Evolutionary conservation across 1,139 yeast genomes (phyloP), one percentile per base, ranked within the genome.

Genomic region (Debaryomyces coudertii): DNA sequence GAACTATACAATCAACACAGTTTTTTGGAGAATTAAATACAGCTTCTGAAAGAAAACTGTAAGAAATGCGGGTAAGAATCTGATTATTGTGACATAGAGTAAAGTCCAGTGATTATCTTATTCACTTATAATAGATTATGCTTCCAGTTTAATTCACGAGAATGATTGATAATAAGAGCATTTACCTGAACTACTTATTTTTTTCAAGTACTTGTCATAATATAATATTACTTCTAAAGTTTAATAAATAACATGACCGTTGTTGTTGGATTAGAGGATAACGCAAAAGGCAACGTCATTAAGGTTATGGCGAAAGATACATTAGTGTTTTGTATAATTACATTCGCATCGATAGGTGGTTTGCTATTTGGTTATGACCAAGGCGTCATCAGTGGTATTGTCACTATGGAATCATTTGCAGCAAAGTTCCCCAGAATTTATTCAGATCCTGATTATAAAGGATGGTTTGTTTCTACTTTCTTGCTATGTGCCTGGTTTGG

Each of bases 341-440:
- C 53, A 11, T 58, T 58, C 45, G 62, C 61, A 1, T 53, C 61
- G 11, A 40, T 61, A 18, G 65, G 62, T 18, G 65, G 65, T 9
- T 48, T 61, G n/a, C 48, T 69, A 52, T 86, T 86, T 57, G 93
- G 93, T 47, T 84, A 83, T 58, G 90, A 86, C 59, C 92, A 86
- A 64, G 93, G 93, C 57, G 76, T 86, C 45, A 81, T 84, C 85
- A 77, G 86, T 25, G 84, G 86, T 57, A 66, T 83, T 44, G 80
- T 84, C 49, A 79, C 85, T 24, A 83, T 60, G 55, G 57, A 53
- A 25, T 43, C 53, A 4, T 61, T 61, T 42, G 57, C 23, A 18
- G 30, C 30, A 15, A 27, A 27, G 6, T 56, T 15, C 58, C 58
- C 34, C 48, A 51, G 30, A 53, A 56, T 41, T 59, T 58, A 27